phyloP scores from a whole-genome alignment of 495 filamentous ascomycete genomes.

The Thozetella sp. region DNA sequence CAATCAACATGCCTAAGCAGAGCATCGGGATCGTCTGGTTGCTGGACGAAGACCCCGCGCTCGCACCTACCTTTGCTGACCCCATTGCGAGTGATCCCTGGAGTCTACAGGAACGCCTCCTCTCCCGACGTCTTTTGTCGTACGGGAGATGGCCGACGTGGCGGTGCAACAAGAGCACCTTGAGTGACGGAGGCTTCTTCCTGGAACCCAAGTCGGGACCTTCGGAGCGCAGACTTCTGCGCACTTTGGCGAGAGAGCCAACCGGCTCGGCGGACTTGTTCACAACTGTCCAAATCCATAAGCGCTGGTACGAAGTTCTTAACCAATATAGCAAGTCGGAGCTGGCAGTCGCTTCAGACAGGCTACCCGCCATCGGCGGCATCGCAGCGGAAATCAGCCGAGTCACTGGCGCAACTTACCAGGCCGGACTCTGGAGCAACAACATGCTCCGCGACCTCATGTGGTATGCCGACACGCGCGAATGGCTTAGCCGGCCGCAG shows the following conservation, averaged over 20 bases:
- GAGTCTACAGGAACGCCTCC: constrained; percentile 14
- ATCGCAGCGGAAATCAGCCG: constrained; percentile 17
- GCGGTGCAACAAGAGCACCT: background rate
- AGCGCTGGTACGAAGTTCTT: constrained; percentile 21
- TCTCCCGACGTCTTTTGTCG: constrained; percentile 12
- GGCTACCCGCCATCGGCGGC: constrained; percentile 21
- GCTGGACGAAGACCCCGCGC: background rate
- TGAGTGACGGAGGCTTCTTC: constrained; percentile 3
- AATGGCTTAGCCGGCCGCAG: background rate
- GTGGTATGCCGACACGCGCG: constrained; percentile 2
- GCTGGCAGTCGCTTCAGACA: constrained; percentile 17
- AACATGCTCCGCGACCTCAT: constrained; percentile 15
- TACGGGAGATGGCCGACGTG: constrained; percentile 5
- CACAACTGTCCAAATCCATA: background rate
- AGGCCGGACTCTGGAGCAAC: constrained; percentile 23
- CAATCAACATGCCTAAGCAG: background rate
- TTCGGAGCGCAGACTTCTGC: background rate
- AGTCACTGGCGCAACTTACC: constrained; percentile 13
- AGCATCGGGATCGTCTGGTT: constrained; percentile 4
- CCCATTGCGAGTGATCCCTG: constrained; percentile 6
- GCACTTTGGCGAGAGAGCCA: background rate
- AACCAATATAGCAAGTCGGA: constrained; percentile 20
- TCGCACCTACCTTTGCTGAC: background rate
- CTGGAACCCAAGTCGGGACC: background rate
- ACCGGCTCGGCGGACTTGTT: constrained; percentile 2